phyloP scores from a whole-genome alignment of 176 grass and related monocot genomes.

The Thinopyrum elongatum region DNA sequence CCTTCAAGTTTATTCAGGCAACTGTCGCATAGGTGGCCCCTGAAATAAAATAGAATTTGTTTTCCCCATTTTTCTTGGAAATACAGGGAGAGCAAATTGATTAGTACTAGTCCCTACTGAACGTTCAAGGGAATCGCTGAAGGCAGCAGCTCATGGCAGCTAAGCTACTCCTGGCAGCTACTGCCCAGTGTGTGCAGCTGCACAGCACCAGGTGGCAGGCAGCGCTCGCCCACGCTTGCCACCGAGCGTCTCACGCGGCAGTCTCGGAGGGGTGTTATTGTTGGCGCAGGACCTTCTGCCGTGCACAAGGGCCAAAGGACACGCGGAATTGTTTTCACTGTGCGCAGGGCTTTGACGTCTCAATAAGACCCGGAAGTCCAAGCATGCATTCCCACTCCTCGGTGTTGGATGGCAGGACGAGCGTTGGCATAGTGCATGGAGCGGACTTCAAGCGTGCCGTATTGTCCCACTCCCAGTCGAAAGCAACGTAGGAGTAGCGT shows the following conservation, averaged over 20 bases:
- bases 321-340: not conserved
- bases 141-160: not conserved
- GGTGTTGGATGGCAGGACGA: not conserved
- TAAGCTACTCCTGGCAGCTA: not conserved
- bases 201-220: not conserved
- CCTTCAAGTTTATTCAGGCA: too few species aligned
- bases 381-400: not conserved
- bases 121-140: too few species aligned
- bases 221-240: not conserved
- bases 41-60: too few species aligned
- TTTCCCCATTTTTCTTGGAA: too few species aligned
- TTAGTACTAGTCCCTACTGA: too few species aligned
- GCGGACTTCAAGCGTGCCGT: not conserved
- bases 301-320: not conserved
- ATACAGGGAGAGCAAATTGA: too few species aligned
- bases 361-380: not conserved
- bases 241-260: not conserved
- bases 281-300: not conserved
- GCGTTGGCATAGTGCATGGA: not conserved
- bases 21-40: too few species aligned
- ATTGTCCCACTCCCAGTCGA: not conserved
- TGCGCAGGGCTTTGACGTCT: not conserved
- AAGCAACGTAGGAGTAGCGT: not conserved
- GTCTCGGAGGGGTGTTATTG: not conserved
- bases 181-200: not conserved